Conservation (phyloP, 2,329 filamentous ascomycete genomes). For the Pseudocercospora fuligena region DNA sequence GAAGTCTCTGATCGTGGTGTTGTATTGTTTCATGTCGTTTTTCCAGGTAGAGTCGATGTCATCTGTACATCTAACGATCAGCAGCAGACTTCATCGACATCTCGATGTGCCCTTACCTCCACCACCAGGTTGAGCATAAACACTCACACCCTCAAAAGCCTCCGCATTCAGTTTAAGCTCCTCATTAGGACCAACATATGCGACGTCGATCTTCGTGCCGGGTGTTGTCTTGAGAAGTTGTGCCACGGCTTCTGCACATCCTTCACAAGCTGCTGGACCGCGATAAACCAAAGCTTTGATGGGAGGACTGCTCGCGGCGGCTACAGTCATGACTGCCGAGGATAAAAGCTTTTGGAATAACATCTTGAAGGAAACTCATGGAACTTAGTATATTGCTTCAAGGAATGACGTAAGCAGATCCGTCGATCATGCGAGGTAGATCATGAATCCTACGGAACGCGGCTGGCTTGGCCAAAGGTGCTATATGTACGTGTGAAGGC, state of each 20-base stretch:
- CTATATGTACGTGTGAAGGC: no score
- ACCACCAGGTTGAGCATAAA: slow-evolving; percentile 31
- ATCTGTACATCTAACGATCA: slow-evolving; percentile 16
- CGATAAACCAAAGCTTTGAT: slow-evolving; percentile 28
- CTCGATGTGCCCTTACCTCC: slow-evolving; percentile 20
- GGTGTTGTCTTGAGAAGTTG: slow-evolving; percentile 23
- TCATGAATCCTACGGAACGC: no score
- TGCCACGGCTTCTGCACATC: slow-evolving; percentile 28
- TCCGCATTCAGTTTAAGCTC: slow-evolving; percentile 23
- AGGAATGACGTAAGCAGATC: neutral
- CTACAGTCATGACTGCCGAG: neutral
- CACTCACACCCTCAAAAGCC: slow-evolving; percentile 19
- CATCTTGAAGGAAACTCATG: neutral
- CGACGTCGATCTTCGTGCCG: slow-evolving; percentile 22
- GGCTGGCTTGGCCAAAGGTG: no score
- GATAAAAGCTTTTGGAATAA: neutral
- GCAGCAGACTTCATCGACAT: neutral
- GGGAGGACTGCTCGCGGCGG: neutral
- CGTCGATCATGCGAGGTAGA: neutral
- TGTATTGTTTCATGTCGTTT: slow-evolving; percentile 23
- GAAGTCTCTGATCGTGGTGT: slow-evolving; percentile 26
- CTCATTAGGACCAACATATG: slow-evolving; percentile 29
- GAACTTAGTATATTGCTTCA: neutral
- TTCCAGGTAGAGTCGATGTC: slow-evolving; percentile 23
- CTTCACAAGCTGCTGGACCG: slow-evolving; percentile 23